phyloP scores from a whole-genome alignment of 768 basidiomycete genomes.

The Symmetrospora coprosmae region DNA sequence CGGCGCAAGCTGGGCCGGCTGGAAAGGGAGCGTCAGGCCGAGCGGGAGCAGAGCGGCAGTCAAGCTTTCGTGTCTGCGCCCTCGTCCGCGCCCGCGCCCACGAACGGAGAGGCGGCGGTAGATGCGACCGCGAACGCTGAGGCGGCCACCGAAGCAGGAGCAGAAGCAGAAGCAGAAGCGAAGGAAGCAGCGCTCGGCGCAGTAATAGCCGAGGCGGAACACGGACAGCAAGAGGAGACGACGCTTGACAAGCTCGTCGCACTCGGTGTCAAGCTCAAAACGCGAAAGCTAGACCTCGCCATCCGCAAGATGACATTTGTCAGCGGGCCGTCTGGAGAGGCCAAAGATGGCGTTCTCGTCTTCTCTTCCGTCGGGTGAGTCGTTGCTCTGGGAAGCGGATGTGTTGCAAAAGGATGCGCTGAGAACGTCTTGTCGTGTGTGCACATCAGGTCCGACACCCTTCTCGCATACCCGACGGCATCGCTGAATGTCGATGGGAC shows the following conservation, averaged over 20 bases:
- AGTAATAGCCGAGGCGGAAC: background rate
- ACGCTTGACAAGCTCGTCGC: background rate
- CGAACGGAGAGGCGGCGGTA: conserved; percentile 5
- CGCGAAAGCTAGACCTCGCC: conserved; percentile 1
- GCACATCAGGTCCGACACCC: background rate
- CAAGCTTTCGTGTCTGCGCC: too few relatives aligned
- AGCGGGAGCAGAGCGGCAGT: background rate
- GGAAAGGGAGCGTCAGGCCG: background rate
- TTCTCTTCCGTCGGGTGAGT: conserved; percentile 2
- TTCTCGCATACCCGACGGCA: background rate
- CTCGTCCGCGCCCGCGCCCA: too few relatives aligned
- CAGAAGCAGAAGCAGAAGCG: conserved; percentile 16
- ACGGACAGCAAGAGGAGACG: background rate
- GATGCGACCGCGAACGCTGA: background rate
- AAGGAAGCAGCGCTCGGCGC: background rate
- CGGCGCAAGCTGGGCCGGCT: background rate
- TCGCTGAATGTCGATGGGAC: background rate
- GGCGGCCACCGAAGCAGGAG: conserved; percentile 15
- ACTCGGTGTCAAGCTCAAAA: background rate
- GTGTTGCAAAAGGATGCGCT: too few relatives aligned
- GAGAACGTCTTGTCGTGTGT: background rate
- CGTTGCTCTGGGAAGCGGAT: too few relatives aligned
- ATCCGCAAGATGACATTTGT: conserved; percentile 18
- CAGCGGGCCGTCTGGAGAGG: background rate
- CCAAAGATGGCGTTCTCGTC: background rate